Evolutionary conservation across 305 asterid genomes (phyloP).

Genomic region (Rubia peregrina): DNA sequence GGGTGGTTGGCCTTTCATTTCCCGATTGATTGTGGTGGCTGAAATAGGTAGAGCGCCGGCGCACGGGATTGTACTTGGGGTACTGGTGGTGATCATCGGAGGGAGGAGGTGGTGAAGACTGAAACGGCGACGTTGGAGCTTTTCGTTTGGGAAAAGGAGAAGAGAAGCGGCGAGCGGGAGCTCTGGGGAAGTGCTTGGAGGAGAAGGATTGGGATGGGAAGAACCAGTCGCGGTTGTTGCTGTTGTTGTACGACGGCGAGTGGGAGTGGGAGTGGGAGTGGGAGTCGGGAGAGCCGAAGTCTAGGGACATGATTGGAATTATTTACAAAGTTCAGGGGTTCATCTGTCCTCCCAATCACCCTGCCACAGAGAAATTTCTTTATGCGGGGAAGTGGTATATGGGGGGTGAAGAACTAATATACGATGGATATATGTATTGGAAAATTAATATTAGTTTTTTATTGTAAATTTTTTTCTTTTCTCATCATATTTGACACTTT

Average conservation of each 20-base stretch:
- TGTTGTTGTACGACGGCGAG: conserved; percentile 21
- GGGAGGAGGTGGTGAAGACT: conserved; percentile 8
- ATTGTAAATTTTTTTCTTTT: too few species aligned
- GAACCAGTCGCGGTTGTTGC: conserved; percentile 56
- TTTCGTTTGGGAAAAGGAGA: conserved; percentile 35
- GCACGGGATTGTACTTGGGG: conserved; percentile 30
- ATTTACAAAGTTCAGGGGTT: conserved; percentile 11
- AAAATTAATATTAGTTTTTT: too few species aligned
- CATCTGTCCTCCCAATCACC: neutral
- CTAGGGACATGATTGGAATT: conserved; percentile 21
- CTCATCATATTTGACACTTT: too few species aligned
- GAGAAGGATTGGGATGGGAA: conserved; percentile 66
- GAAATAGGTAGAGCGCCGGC: conserved; percentile 29
- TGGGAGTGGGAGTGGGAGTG: conserved; percentile 16
- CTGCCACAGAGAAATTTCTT: too few species aligned
- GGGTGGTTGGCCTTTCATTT: conserved; percentile 39
- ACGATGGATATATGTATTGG: too few species aligned
- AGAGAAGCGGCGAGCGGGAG: conserved; percentile 48
- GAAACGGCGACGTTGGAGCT: conserved; percentile 18
- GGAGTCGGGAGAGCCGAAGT: conserved; percentile 19
- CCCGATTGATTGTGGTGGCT: conserved; percentile 14
- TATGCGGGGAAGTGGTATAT: too few species aligned
- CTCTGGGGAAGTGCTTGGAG: conserved; percentile 29
- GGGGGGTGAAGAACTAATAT: too few species aligned
- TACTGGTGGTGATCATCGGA: conserved; percentile 11